Conservation (phyloP, 352 stramenopile genomes). For the Pythium rishiriense region DNA sequence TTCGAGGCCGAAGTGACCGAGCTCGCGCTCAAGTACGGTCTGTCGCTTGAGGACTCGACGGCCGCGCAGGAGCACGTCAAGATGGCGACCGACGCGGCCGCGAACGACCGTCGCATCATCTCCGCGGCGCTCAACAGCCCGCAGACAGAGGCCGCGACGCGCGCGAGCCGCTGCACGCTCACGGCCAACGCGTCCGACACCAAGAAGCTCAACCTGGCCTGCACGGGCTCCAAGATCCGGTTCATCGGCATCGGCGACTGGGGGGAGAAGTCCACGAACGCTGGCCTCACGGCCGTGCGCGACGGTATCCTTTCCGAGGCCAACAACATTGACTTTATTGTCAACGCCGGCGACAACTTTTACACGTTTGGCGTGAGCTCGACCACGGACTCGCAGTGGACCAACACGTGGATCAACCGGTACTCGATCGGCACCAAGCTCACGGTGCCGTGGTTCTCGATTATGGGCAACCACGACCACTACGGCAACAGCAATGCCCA, state of each 20-base stretch:
- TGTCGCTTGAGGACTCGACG: slow-evolving; percentile 28
- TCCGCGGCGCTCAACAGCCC: slow-evolving; percentile 14
- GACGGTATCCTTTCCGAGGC: slow-evolving; percentile 22
- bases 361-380: slow-evolving; percentile 26
- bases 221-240: slow-evolving; percentile 27
- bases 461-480: slow-evolving; percentile 34
- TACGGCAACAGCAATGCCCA: slow-evolving; percentile 28
- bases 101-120: slow-evolving; percentile 29
- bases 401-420: slow-evolving; percentile 26
- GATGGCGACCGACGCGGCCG: slow-evolving; percentile 17
- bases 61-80: slow-evolving; percentile 27
- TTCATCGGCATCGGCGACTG: slow-evolving; percentile 30
- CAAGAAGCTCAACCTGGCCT: slow-evolving; percentile 26
- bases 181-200: slow-evolving; percentile 23
- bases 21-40: slow-evolving; percentile 32
- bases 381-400: slow-evolving; percentile 26
- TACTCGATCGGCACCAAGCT: slow-evolving; percentile 25
- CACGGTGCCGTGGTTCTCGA: slow-evolving; percentile 29
- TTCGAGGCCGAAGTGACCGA: slow-evolving; percentile 32
- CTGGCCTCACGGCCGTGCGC: slow-evolving; percentile 20
- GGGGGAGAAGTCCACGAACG: slow-evolving; percentile 25
- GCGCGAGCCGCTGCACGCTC: slow-evolving; percentile 29
- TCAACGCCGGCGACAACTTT: slow-evolving; percentile 32
- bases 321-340: slow-evolving; percentile 27
- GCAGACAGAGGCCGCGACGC: slow-evolving; percentile 1